These are phyloP conservation scores for Periconia sp. DNA, from an alignment of 2,329 filamentous ascomycete species.

Conservation along the genomic window DNA sequence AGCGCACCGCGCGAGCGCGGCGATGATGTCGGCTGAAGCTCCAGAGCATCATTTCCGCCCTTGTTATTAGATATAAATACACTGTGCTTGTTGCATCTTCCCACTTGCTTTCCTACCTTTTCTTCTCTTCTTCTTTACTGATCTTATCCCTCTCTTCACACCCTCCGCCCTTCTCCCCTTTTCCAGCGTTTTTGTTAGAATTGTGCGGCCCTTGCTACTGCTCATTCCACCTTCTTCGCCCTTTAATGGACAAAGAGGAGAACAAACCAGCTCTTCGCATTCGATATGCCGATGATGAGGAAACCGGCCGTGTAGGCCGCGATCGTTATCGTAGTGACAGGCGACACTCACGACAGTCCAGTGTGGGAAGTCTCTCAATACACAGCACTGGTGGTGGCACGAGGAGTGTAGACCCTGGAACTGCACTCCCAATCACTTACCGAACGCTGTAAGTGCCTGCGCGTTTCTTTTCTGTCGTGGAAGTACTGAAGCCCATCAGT, in stretches of 20 bases:
- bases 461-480: background rate
- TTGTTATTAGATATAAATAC: background rate
- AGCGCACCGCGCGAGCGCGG: too few species aligned
- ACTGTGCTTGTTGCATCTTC: background rate
- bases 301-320: constrained; percentile 24
- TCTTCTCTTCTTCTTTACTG: constrained; percentile 2
- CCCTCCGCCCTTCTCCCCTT: constrained; percentile 2
- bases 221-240: background rate
- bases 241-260: constrained; percentile 31
- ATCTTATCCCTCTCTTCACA: constrained; percentile 3
- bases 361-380: constrained; percentile 38
- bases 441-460: constrained; percentile 37
- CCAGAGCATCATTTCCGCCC: background rate
- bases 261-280: constrained; percentile 24
- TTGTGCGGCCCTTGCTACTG: background rate
- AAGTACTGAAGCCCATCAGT: constrained; percentile 6
- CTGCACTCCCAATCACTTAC: constrained; percentile 48
- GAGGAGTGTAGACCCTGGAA: constrained; percentile 44
- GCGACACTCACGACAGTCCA: constrained; percentile 37
- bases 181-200: constrained; percentile 2
- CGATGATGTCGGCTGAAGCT: background rate
- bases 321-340: constrained; percentile 24
- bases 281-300: constrained; percentile 39
- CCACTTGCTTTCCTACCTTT: background rate
- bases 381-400: constrained; percentile 36